Evolutionary conservation across 2,329 filamentous ascomycete species (phyloP).

Genomic region (Apiospora aurea): DNA sequence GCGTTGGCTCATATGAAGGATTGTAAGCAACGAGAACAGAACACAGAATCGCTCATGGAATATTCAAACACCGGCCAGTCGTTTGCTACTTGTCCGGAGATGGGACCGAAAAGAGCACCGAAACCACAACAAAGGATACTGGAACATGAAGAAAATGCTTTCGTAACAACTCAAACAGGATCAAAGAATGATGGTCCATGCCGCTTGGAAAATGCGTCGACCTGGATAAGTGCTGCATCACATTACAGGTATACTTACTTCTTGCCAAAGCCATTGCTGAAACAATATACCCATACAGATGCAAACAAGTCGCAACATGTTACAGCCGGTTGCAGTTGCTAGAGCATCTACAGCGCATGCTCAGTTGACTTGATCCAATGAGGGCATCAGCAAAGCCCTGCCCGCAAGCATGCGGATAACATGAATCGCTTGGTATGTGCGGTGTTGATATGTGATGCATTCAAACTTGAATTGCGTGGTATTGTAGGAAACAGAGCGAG

Average conservation of each 20-base stretch:
- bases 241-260: not conserved
- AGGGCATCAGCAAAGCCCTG: not conserved
- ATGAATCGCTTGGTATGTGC: not conserved
- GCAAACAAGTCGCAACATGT: not conserved
- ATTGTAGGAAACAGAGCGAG: not conserved
- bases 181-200: not conserved
- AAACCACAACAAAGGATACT: not conserved
- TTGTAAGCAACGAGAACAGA: not conserved
- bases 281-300: not conserved
- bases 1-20: not conserved
- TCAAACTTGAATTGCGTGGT: not conserved
- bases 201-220: not conserved
- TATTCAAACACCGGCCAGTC: not conserved
- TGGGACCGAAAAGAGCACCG: not conserved
- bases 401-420: not conserved
- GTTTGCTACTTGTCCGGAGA: not conserved
- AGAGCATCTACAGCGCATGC: not conserved
- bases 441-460: not conserved
- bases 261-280: not conserved
- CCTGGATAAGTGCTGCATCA: not conserved
- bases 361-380: not conserved
- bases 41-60: not conserved
- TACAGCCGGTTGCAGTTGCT: not conserved
- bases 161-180: not conserved
- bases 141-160: not conserved